Conservation (phyloP, 225 moss, liverwort and hornwort species). For the Pseudisothecium myosuroides region DNA sequence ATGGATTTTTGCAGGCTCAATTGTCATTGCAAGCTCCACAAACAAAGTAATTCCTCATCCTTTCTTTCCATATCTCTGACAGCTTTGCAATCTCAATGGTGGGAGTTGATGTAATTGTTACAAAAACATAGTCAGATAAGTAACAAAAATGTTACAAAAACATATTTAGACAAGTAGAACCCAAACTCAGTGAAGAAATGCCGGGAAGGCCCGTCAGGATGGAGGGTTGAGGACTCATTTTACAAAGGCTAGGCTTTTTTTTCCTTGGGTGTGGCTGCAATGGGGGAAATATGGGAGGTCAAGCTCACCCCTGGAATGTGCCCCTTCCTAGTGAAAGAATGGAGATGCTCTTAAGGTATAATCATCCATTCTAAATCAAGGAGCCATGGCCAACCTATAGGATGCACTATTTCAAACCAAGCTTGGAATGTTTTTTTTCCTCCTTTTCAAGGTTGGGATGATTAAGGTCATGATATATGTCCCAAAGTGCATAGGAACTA, state of each 20-base stretch:
- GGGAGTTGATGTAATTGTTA: background rate
- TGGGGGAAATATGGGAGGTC: background rate
- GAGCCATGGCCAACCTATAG: too few species aligned
- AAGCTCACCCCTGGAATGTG: accelerated
- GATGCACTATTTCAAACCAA: too few species aligned
- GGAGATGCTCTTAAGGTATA: background rate
- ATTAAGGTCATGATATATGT: too few species aligned
- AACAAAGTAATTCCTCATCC: accelerated
- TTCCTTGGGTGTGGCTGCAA: accelerated
- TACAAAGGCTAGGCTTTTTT: accelerated
- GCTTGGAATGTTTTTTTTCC: too few species aligned
- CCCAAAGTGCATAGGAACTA: too few species aligned
- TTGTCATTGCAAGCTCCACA: accelerated
- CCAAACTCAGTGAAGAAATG: background rate
- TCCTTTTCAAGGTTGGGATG: too few species aligned
- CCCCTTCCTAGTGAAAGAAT: background rate
- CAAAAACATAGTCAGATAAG: background rate
- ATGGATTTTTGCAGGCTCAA: accelerated
- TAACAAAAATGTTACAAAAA: too few species aligned
- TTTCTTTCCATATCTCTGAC: background rate
- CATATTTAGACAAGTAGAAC: background rate
- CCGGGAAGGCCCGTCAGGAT: accelerated
- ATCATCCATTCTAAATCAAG: too few species aligned
- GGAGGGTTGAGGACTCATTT: background rate
- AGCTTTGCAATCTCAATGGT: background rate